Evolutionary conservation across 805 yeast genomes (phyloP).

Genomic region (Sungouiella blattae): DNA sequence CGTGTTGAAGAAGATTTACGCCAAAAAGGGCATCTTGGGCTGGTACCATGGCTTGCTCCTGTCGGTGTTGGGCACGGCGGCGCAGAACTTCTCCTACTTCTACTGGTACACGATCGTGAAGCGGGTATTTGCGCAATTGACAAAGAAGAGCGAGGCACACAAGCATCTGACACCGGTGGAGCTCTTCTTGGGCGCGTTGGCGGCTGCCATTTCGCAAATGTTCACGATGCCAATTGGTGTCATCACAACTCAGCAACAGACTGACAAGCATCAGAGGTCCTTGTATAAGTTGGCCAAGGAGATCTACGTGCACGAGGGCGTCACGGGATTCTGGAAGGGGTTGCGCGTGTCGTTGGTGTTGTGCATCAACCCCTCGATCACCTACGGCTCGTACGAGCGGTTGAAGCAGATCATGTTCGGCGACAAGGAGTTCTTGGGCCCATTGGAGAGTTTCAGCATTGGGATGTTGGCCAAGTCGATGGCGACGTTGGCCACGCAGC

Average conservation of each 20-base stretch:
- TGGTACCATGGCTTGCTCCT: conserved; percentile 72
- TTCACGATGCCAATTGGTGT: conserved; percentile 81
- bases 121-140: conserved; percentile 44
- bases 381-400: conserved; percentile 77
- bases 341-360: conserved; percentile 74
- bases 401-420: conserved; percentile 51
- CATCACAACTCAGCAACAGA: conserved; percentile 60
- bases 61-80: conserved; percentile 65
- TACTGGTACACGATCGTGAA: conserved; percentile 82
- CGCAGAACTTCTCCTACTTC: conserved; percentile 78
- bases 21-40: conserved; percentile 60
- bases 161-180: conserved; percentile 60
- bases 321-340: conserved; percentile 78
- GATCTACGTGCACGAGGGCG: conserved; percentile 60
- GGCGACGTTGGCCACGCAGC: conserved; percentile 81
- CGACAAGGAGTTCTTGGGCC: conserved; percentile 43
- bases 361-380: conserved; percentile 81
- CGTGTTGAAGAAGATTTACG: conserved; percentile 56
- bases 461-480: conserved; percentile 80
- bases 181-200: conserved; percentile 69
- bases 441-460: conserved; percentile 61
- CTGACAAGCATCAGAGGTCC: conserved; percentile 39
- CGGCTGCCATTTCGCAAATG: conserved; percentile 78
- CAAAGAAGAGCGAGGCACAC: conserved; percentile 34
- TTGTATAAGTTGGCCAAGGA: conserved; percentile 38